Conservation (phyloP, 345 rosid genomes). For the Excoecaria cochinchinensis region DNA sequence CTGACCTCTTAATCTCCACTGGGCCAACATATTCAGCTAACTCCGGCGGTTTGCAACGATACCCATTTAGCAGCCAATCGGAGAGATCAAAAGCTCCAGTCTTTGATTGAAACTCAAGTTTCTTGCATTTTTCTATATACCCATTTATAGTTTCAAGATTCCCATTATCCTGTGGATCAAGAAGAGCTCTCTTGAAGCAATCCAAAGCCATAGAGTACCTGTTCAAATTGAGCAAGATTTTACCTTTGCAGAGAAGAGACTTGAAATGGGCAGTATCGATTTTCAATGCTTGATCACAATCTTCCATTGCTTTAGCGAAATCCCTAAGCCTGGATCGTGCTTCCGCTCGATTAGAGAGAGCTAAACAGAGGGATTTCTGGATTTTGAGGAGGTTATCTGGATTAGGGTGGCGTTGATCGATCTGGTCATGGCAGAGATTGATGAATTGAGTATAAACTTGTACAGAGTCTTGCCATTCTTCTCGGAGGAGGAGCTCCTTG, state of each 20-base stretch:
- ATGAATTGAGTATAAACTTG: slow-evolving; percentile 60
- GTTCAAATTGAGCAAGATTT: slow-evolving; percentile 58
- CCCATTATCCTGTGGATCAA: slow-evolving; percentile 52
- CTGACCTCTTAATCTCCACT: slow-evolving; percentile 53
- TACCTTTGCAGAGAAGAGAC: slow-evolving; percentile 80
- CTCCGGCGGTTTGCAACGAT: slow-evolving; percentile 59
- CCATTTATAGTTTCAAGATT: slow-evolving; percentile 50
- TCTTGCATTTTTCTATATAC: slow-evolving; percentile 70
- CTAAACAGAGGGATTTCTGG: slow-evolving; percentile 58
- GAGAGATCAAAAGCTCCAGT: slow-evolving; percentile 81
- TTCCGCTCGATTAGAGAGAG: slow-evolving; percentile 79
- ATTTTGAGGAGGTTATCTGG: slow-evolving; percentile 38
- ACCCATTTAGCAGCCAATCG: slow-evolving; percentile 71
- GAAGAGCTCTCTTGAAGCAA: slow-evolving; percentile 61
- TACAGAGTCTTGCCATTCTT: slow-evolving; percentile 75
- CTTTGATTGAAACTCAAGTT: slow-evolving; percentile 63
- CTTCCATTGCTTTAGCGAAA: slow-evolving; percentile 47
- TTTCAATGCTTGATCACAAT: slow-evolving; percentile 61
- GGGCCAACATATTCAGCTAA: slow-evolving; percentile 74
- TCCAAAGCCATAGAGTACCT: slow-evolving; percentile 63
- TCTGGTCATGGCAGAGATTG: slow-evolving; percentile 48
- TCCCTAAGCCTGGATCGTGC: slow-evolving; percentile 48
- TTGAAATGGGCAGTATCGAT: slow-evolving; percentile 71
- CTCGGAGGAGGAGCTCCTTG: slow-evolving; percentile 67
- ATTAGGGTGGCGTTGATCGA: slow-evolving; percentile 27